Base-by-base conservation (phyloP, 768 basidiomycete genomes). In the Chalciporus piperatus region DNA sequence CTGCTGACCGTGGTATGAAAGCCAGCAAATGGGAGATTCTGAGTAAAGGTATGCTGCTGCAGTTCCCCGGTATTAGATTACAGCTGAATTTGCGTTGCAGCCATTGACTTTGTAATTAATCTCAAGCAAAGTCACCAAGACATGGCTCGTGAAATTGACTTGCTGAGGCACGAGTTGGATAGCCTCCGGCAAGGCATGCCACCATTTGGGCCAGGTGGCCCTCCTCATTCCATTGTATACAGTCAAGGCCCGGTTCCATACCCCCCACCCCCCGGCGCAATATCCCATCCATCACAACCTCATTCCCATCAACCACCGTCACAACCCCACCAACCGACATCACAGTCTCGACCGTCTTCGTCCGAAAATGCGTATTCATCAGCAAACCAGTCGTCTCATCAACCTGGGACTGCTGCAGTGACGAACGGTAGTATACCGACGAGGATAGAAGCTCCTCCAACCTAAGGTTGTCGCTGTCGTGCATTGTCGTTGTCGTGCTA, bases 1-100 rank as follows among this genome's bases (percentile, higher is more conserved):
- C 97, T 1, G 87, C 87, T 46, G 93, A 93, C 73, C 82, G 89
- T 47, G 93, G 88, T 39, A 90, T 94, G 85, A 98, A 98, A 66
- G 89, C 92, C 17, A 94, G 91, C 73, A 99, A 99, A 73, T 98
- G 96, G 97, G 97, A 99, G 74, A 98, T 98, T 55, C 72, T 99
- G 30, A 95, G 87, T 71, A 96, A 97, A 84, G 91, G 95, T 91
- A 58, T 57, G 78, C 44, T 57, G 78, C 44, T 30, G 10, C 13
- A 47, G 48, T 14, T 33, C 33, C 39, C 14, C 22, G 37, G 11
- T 41, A 23, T 25, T 41, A 19, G 6, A 19, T 41, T 40, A 4
- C 39, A 20, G 19, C 51, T 61, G 30, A 58, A 19, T 40, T 28
- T 40, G 41, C 40, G 28, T 35, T 50, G 42, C 55, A 89, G 93